Conservation (phyloP, 129 eudicot species). For the Lonicera japonica region DNA sequence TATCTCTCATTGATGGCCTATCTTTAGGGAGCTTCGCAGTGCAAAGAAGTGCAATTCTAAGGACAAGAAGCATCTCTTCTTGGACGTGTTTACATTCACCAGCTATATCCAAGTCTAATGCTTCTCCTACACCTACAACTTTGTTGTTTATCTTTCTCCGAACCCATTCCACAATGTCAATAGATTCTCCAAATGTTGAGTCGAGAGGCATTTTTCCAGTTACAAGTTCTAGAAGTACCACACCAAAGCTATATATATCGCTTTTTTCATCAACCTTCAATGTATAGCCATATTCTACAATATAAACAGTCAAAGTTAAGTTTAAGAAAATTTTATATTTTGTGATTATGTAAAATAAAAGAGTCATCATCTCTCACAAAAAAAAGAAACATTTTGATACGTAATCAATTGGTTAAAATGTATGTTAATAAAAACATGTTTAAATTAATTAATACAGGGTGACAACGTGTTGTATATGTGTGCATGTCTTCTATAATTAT, state of each 20-base stretch:
- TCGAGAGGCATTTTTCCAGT: constrained; percentile 56
- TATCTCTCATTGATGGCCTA: constrained; percentile 66
- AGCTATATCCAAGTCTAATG: constrained; percentile 39
- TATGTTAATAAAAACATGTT: no score
- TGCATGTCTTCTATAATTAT: no score
- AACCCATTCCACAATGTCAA: constrained; percentile 64
- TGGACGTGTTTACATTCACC: constrained; percentile 59
- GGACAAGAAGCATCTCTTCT: constrained; percentile 68
- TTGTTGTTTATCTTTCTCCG: constrained; percentile 29
- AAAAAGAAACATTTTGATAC: no score
- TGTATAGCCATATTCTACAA: constrained; percentile 63
- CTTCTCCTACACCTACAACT: constrained; percentile 30
- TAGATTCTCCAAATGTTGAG: constrained; percentile 43
- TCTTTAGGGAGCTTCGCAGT: constrained; percentile 64
- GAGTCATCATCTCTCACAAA: no score
- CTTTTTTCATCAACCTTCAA: constrained; percentile 65
- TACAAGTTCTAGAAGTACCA: constrained; percentile 54
- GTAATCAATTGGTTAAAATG: no score
- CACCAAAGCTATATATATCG: constrained; percentile 66
- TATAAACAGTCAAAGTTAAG: neutral
- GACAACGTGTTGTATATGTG: no score
- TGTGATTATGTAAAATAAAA: no score
- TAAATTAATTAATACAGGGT: no score
- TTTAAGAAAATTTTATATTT: no score
- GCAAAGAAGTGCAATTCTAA: constrained; percentile 60